Evolutionary conservation across 2,329 filamentous ascomycete genomes (phyloP).

Genomic region (Endoconidiophora laricicola): DNA sequence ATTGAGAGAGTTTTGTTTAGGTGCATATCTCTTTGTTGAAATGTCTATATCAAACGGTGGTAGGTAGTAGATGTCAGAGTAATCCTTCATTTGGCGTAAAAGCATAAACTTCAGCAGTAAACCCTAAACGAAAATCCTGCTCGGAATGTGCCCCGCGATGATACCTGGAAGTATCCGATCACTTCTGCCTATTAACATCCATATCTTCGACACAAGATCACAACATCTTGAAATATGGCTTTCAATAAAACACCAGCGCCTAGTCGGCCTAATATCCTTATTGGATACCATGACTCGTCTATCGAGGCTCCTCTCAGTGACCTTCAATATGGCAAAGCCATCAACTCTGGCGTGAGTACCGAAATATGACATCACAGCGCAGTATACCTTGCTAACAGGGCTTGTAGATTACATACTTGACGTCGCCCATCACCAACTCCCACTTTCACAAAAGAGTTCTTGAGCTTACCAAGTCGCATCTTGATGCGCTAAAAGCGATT

Average conservation of each 20-base stretch:
- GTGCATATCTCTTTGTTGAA: no score
- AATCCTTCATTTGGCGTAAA: no score
- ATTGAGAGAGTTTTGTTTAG: no score
- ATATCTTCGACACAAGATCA: no score
- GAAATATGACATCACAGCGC: background rate
- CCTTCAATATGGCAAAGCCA: slow-evolving; percentile 46
- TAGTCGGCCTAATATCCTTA: slow-evolving; percentile 3
- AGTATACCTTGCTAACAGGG: slow-evolving; percentile 13
- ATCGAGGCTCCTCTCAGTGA: slow-evolving; percentile 44
- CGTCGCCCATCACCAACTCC: slow-evolving; percentile 58
- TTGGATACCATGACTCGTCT: slow-evolving; percentile 56
- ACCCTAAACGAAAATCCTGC: no score
- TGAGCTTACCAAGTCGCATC: slow-evolving; percentile 40
- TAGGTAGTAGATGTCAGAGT: no score
- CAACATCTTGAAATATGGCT: no score
- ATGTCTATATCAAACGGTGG: no score
- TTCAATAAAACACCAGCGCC: slow-evolving; percentile 1
- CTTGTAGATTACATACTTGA: slow-evolving; percentile 58
- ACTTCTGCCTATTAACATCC: no score
- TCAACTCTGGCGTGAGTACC: slow-evolving; percentile 49
- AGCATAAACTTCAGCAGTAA: background rate
- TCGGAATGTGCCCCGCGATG: no score
- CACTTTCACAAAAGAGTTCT: slow-evolving; percentile 56
- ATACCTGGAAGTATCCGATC: background rate
- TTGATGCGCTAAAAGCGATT: slow-evolving; percentile 27